These are phyloP conservation scores for Pseudoperonospora humuli DNA, from an alignment of 352 stramenopile species.

Conservation along the genomic window DNA sequence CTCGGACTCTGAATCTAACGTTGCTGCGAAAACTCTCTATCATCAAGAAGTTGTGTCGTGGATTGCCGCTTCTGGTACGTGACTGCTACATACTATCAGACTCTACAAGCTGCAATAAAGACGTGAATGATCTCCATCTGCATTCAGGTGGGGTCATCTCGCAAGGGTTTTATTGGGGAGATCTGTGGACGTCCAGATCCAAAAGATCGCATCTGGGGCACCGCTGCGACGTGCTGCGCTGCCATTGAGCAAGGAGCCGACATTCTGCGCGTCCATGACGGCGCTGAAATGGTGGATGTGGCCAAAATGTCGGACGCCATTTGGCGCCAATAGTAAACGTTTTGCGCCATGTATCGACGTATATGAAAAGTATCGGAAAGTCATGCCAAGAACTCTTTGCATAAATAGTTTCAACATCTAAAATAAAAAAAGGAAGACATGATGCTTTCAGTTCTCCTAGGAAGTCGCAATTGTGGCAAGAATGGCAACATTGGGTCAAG, in stretches of 20 bases:
- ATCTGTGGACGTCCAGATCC: conserved; percentile 82
- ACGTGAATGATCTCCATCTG: not conserved
- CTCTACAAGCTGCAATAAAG: not conserved
- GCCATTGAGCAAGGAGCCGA: conserved; percentile 69
- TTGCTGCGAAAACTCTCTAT: conserved; percentile 77
- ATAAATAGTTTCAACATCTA: too few species aligned
- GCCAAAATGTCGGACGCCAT: conserved; percentile 91
- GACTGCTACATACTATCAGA: not conserved
- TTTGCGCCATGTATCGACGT: not conserved
- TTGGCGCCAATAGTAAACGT: conserved; percentile 32
- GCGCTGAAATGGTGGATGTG: conserved; percentile 85
- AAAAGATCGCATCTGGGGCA: conserved; percentile 88
- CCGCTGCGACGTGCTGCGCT: conserved; percentile 87
- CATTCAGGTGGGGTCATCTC: conserved; percentile 83
- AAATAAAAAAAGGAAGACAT: too few species aligned
- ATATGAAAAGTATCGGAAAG: not conserved
- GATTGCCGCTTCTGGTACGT: conserved; percentile 48
- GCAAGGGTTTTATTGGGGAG: conserved; percentile 97
- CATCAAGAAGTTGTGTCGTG: conserved; percentile 39
- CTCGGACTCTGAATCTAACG: conserved; percentile 84
- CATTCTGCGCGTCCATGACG: conserved; percentile 95
- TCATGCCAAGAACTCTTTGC: too few species aligned
- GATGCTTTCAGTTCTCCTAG: too few species aligned
- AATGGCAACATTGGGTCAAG: too few species aligned
- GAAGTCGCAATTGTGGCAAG: too few species aligned